Evolutionary conservation across 1,284 basidiomycete genomes (phyloP).

Genomic region (Puccinia novopanici): DNA sequence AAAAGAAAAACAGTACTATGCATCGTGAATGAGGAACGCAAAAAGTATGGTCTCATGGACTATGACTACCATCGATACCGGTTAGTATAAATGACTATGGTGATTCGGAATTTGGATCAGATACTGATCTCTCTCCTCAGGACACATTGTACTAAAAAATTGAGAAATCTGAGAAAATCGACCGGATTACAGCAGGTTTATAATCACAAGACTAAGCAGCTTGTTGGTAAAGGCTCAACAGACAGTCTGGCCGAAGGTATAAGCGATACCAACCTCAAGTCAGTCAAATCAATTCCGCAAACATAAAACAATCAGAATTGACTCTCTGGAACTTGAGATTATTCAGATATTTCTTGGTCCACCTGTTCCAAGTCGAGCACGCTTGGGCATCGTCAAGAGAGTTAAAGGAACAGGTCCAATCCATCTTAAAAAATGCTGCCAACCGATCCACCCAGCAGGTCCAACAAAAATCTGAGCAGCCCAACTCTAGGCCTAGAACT

Average conservation of each 20-base stretch:
- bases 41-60: constrained; percentile 30
- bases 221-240: not conserved
- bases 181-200: constrained; percentile 21
- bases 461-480: not conserved
- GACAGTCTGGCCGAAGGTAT: constrained; percentile 5
- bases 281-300: not conserved
- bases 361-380: constrained; percentile 36
- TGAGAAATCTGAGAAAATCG: constrained; percentile 27
- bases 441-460: not conserved
- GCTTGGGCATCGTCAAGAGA: constrained; percentile 41
- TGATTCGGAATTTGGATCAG: not conserved
- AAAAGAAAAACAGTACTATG: not conserved
- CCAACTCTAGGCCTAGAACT: not conserved
- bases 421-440: constrained; percentile 7
- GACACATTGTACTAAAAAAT: constrained; percentile 28
- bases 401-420: constrained; percentile 16
- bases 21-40: constrained; percentile 41
- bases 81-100: not conserved
- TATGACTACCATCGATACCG: constrained; percentile 31
- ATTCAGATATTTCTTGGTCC: constrained; percentile 27
- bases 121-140: not conserved
- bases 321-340: no score
- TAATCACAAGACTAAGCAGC: constrained; percentile 23
- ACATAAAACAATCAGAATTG: not conserved
- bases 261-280: constrained; percentile 18